Evolutionary conservation across 208 protist genomes (phyloP).

Genomic region (Herpetomonas muscarum): DNA sequence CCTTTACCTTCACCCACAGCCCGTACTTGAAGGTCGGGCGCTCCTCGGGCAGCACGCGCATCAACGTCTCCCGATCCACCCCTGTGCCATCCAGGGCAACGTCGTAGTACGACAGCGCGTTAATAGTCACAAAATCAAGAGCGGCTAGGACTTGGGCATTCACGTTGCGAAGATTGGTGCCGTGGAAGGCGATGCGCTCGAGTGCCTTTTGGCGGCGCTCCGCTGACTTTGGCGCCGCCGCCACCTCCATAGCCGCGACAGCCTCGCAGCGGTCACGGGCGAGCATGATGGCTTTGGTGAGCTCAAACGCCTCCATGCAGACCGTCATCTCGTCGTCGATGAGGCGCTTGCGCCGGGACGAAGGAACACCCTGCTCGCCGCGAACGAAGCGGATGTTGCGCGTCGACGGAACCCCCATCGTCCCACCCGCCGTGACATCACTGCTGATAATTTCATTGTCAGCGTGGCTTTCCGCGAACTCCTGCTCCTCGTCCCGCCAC

Average conservation of each 20-base stretch:
- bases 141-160: conserved; percentile 55
- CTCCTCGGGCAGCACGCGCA: conserved; percentile 31
- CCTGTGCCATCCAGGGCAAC: conserved; percentile 47
- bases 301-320: conserved; percentile 69
- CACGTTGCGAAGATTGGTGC: conserved; percentile 41
- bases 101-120: conserved; percentile 79
- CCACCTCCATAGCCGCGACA: conserved; percentile 1
- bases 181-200: conserved; percentile 24
- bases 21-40: conserved; percentile 82
- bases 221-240: too few relatives aligned
- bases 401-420: not conserved
- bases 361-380: conserved; percentile 51
- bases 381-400: conserved; percentile 37
- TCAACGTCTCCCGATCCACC: conserved; percentile 76
- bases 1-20: conserved; percentile 87
- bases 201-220: too few relatives aligned
- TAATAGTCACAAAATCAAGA: conserved; percentile 76
- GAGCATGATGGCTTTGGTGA: conserved; percentile 62
- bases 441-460: conserved; percentile 34
- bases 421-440: not conserved
- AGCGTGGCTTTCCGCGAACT: conserved; percentile 16
- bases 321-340: conserved; percentile 54
- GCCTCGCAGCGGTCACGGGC: conserved; percentile 34
- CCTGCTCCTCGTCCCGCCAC: conserved; percentile 60
- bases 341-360: conserved; percentile 31